A percentile compares a stretch with the other conserved stretches of the same genome.
Evolutionary conservation across 306 rosid species (phyloP).

Genomic region (Benincasa hispida): DNA sequence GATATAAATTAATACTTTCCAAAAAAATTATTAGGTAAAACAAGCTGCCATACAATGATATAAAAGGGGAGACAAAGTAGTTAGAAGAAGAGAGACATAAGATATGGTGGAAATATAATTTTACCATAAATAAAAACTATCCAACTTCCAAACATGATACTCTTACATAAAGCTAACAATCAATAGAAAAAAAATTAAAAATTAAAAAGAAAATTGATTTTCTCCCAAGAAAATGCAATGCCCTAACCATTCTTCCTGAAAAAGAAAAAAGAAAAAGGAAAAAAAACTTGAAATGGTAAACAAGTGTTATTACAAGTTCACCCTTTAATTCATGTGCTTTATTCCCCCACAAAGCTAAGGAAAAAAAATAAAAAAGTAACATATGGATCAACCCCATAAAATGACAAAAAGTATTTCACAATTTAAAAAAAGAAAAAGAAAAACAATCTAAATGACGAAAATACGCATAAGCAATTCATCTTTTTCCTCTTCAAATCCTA

Average conservation of each 20-base stretch:
- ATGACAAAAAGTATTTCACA: constrained; percentile 38
- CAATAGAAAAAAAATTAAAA: neutral
- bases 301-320: constrained; percentile 31
- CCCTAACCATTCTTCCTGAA: neutral
- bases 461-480: neutral
- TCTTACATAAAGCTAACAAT: neutral
- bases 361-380: constrained; percentile 15
- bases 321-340: constrained; percentile 31
- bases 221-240: neutral
- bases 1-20: no score
- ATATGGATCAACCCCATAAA: constrained; percentile 24
- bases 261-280: neutral
- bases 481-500: constrained; percentile 29
- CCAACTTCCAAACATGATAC: neutral
- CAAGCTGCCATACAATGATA: no score
- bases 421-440: neutral
- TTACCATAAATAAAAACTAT: neutral
- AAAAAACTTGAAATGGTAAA: neutral
- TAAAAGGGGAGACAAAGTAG: no score
- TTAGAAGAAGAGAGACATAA: neutral
- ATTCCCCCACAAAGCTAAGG: constrained; percentile 30
- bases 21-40: no score
- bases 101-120: neutral
- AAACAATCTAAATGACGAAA: constrained; percentile 23
- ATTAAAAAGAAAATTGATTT: neutral